Evolutionary conservation across 2,329 filamentous ascomycete species (phyloP).

Genomic region (Arthrobotrys conoides): DNA sequence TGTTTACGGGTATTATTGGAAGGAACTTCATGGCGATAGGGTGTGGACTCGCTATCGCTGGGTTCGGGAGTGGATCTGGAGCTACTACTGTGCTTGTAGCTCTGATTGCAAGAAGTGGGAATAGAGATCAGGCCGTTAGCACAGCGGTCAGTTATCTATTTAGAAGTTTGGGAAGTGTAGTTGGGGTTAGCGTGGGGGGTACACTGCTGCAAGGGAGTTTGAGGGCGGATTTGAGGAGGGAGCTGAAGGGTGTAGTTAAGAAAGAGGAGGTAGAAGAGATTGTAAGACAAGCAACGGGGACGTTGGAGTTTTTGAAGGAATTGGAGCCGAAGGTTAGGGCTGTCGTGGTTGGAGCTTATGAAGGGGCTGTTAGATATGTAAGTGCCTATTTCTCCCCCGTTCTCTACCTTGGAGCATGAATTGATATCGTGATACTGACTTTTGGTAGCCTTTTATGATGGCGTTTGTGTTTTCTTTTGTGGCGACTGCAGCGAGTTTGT

Average conservation of each 20-base stretch:
- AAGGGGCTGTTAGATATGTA: conserved; percentile 69
- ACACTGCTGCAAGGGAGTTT: conserved; percentile 80
- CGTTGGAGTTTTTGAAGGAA: conserved; percentile 77
- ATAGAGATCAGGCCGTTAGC: conserved; percentile 79
- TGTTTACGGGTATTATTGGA: conserved; percentile 66
- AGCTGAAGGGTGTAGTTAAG: conserved; percentile 61
- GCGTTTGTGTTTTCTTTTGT: conserved; percentile 11
- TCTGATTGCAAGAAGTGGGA: conserved; percentile 78
- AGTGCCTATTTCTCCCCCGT: conserved; percentile 2
- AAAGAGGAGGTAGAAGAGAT: conserved; percentile 71
- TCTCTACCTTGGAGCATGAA: not conserved
- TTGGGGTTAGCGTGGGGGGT: conserved; percentile 78
- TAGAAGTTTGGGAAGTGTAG: conserved; percentile 77
- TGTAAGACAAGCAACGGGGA: conserved; percentile 78
- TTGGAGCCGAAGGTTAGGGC: conserved; percentile 74
- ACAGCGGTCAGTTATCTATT: conserved; percentile 87
- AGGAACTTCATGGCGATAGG: conserved; percentile 68
- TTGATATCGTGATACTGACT: conserved; percentile 16
- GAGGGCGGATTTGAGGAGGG: conserved; percentile 71
- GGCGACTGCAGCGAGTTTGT: conserved; percentile 39
- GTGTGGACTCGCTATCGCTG: conserved; percentile 72
- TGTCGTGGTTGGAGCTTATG: conserved; percentile 78
- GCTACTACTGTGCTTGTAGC: conserved; percentile 81
- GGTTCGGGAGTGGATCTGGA: conserved; percentile 73
- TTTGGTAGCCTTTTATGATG: conserved; percentile 48